Base-by-base conservation (phyloP, 1,284 basidiomycete genomes). In the Ustilago curta region DNA sequence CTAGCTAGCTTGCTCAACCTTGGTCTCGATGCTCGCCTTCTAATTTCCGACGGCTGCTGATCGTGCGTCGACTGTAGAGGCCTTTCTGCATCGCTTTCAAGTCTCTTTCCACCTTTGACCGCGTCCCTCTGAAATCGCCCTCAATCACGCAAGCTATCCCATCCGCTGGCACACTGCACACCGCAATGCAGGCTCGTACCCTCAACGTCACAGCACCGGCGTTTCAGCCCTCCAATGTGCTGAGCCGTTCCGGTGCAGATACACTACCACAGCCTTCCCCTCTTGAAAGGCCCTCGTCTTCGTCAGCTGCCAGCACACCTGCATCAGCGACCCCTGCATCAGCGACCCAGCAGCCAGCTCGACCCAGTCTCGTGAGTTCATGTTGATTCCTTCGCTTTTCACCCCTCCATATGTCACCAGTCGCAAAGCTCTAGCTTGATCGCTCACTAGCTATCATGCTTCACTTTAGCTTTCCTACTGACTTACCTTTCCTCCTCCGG, bases 181-280 rank as follows among this genome's bases (percentile, higher is more conserved):
- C 19, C 23, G 61, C 51, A 9, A 73, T 73, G 70, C 65, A 74
- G 16, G 54, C 40, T 7, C 54, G 47, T 9, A 61, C 59, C 3
- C 71, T 74, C 62, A 74, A 74, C 35, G 71, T 74, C 12, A 49
- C 71, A 4, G 71, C 71, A 3, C 71, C 71, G 8, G 59, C 59
- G 8, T 74, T 74, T 43, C 57, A 61, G 37, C 71, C 71, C 16
- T 27, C 25, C 14, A 3, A 14, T 29, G 47, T n/a, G 47, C 12
- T 48, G 8, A 29, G 18, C 14, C 54, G 49, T 6, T 53, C 48
- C n/a, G 21, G 42, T 19, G 44, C 37, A 12, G 29, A 16, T 31
- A 48, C 53, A n/a, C 25, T 53, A 8, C 47, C 44, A n/a, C 58
- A 60, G 11, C 57, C 61, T n/a, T 58, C 52, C 8, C 40, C 60